Evolutionary conservation across 2,329 filamentous ascomycete genomes (phyloP), one percentile per base, ranked within the genome.

Genomic region (Cephalotrichum gorgonifer): DNA sequence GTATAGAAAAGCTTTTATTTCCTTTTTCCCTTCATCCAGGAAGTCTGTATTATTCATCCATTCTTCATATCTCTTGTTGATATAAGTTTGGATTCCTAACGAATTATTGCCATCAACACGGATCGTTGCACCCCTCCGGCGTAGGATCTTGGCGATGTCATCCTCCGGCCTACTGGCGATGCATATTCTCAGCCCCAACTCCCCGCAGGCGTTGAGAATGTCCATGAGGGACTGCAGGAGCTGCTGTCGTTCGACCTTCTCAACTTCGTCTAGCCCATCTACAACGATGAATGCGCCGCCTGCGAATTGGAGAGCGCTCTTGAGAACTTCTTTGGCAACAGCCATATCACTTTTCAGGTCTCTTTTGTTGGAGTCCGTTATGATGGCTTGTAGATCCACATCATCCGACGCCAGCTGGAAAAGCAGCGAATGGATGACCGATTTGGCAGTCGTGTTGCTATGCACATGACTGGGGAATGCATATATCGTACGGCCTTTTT

Each of bases 11-110:
- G 14, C 28, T 17, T 46, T 6, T 15, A 46, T 46, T 15, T 46
- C 44, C 6, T 6, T 35, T 23, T 31, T 30, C 2, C 30, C 44
- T 4, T 20, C 20, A n/a, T 17, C 2, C 15, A 23, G 22, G 31
- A 46, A 46, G 28, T 46, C 22, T 2, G 27, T 17, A 14, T 25
- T 22, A 15, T 6, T 22, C 44, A 46, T 46, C 44, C 25, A 56
- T 35, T 26, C 43, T 47, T 20, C 51, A 45, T 4, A 52, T 50
- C 15, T 52, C 48, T 12, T 50, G 15, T 35, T 48, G 28, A 27
- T 22, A 6, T 50, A 50, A 20, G 12, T 4, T 12, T 31, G 15
- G 9, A 46, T 31, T 4, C 8, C 44, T n/a, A 31, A 9, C 5
- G 44, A n/a, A 46, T 46, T 46, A 3, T 22, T 46, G 4, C n/a